Conservation (phyloP, 108 stramenopile genomes). For the Nitzschia putrida region DNA sequence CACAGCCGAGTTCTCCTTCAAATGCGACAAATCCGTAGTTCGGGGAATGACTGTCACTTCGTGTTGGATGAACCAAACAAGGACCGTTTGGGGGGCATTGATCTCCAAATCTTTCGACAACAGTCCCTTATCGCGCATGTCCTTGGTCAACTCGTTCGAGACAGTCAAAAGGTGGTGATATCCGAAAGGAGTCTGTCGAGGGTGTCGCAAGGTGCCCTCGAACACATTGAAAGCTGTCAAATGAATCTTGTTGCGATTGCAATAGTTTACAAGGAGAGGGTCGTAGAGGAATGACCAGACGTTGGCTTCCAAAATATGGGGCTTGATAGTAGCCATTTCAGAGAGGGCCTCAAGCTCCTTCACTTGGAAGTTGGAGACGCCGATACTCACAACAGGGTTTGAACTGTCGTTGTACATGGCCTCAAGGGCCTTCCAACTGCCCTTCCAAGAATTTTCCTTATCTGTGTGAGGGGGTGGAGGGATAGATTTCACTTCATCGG, state of each 20-base stretch:
- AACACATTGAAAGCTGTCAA: slow-evolving; percentile 75
- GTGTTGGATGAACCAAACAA: slow-evolving; percentile 62
- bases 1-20: slow-evolving; percentile 51
- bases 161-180: slow-evolving; percentile 38
- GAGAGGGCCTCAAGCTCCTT: slow-evolving; percentile 64
- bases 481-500: slow-evolving; percentile 53
- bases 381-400: slow-evolving; percentile 68
- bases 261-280: slow-evolving; percentile 53
- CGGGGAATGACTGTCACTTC: slow-evolving; percentile 56
- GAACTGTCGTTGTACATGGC: slow-evolving; percentile 48
- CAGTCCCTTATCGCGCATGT: slow-evolving; percentile 3
- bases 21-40: slow-evolving; percentile 41
- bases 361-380: slow-evolving; percentile 82
- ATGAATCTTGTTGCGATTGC: slow-evolving; percentile 56
- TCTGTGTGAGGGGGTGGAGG: slow-evolving; percentile 78
- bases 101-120: slow-evolving; percentile 11
- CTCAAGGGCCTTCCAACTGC: slow-evolving; percentile 81
- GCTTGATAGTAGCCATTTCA: slow-evolving; percentile 42
- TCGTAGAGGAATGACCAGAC: slow-evolving; percentile 76
- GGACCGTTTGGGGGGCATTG: slow-evolving; percentile 43
- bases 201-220: slow-evolving; percentile 44
- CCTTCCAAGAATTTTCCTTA: slow-evolving; percentile 75
- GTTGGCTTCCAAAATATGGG: slow-evolving; percentile 74
- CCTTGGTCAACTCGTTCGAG: slow-evolving; percentile 32
- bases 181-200: slow-evolving; percentile 33